A percentile compares a stretch with the other conserved stretches of the same genome.
Conservation (phyloP, 2,329 filamentous ascomycete genomes). For the Diaporthe aspalathi region DNA sequence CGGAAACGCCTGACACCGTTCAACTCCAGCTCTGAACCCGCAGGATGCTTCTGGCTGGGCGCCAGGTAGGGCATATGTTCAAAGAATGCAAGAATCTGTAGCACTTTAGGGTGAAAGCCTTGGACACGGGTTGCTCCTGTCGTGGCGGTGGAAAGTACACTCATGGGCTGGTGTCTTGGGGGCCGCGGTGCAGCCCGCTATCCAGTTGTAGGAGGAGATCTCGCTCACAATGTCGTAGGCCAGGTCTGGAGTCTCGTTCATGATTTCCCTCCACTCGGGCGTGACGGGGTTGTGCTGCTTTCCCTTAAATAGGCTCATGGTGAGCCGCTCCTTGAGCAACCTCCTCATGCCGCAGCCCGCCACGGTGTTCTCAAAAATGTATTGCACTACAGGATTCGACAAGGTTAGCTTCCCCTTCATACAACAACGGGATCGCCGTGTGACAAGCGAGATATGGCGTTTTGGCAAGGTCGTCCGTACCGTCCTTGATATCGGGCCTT, state of each 20-base stretch:
- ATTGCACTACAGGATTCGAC: constrained; percentile 17
- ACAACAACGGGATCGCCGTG: no score
- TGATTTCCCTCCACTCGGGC: constrained; percentile 30
- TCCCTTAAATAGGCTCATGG: constrained; percentile 36
- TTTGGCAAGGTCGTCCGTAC: not conserved
- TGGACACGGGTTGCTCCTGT: constrained; percentile 29
- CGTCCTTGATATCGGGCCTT: constrained; percentile 35
- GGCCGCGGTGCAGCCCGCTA: constrained; percentile 30
- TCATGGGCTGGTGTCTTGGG: constrained; percentile 16
- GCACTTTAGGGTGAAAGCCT: not conserved
- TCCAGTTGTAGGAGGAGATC: constrained; percentile 33
- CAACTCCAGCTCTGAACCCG: not conserved
- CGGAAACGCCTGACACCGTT: not conserved
- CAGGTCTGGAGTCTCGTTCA: constrained; percentile 35
- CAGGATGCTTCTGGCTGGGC: no score
- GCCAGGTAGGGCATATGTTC: not conserved
- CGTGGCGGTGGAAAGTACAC: constrained; percentile 34
- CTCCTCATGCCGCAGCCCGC: constrained; percentile 32
- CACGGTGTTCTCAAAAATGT: constrained; percentile 36
- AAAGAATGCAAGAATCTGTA: not conserved
- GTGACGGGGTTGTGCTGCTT: constrained; percentile 36
- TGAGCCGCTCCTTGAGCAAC: constrained; percentile 33
- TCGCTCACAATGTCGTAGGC: constrained; percentile 36
- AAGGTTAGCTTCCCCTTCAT: not conserved
- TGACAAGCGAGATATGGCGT: not conserved